Evolutionary conservation across 345 rosid species (phyloP), one percentile per base, ranked within the genome.

Genomic region (Durio zibethinus): DNA sequence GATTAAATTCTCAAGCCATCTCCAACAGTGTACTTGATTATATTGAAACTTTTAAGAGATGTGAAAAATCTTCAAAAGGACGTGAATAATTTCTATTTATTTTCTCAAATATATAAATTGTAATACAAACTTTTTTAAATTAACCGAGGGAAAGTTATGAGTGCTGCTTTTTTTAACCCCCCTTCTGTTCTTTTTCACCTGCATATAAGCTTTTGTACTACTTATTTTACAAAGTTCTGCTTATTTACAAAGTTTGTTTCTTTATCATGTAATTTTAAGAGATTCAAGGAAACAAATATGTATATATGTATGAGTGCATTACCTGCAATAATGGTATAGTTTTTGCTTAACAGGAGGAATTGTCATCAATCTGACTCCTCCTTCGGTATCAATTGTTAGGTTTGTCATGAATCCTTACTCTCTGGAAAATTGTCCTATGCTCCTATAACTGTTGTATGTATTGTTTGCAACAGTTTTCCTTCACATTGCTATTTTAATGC

Each of bases 351-450:
- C 89, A 95, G 99, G 99, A 70, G 99, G 99, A 85, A 95, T 98
- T 69, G 99, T 97, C 88, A 92, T 95, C 84, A 95, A 95, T 80
- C 91, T 95, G 78, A 95, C 98, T 69, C 99, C 99, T 36, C 98
- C 99, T 16, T 98, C 99, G 7, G 72, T 82, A 67, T 86, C 98
- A 65, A 90, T 93, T 77, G 88, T 95, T 78, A 88, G 99, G 99
- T 90, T 79, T 79, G 91, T 86, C 74, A 64, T 35, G 40, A 74
- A 77, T 25, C 31, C 31, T 59, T 56, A 36, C 52, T n/a, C 10
- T n/a, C 20, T 72, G 42, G 42, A 33, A 50, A 47, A 14, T 43
- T 70, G 4, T 3, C 6, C 7, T 29, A n/a, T 45, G 53, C 57
- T 43, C 45, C 73, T 69, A 23, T 43, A 14, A 69, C 38, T 45